Percentiles rank a stretch among this genome's conserved stretches.
phyloP scores from a whole-genome alignment of 2,329 filamentous ascomycete genomes.

The Cladobotryum mycophilum region DNA sequence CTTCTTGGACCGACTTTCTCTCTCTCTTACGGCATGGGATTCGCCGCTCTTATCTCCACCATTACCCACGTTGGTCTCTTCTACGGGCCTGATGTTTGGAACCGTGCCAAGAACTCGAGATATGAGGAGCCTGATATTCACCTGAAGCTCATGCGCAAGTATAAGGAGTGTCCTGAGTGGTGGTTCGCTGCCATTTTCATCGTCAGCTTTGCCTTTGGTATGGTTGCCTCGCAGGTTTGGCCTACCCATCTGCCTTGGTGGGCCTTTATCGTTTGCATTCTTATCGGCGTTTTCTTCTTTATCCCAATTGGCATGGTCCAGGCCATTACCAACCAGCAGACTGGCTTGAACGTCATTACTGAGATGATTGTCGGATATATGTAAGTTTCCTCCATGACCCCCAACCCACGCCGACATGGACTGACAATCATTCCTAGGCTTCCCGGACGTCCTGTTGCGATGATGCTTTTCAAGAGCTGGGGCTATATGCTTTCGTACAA shows the following conservation, averaged over 20 bases:
- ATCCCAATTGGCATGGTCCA: slow-evolving; percentile 38
- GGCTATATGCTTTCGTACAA: slow-evolving; percentile 39
- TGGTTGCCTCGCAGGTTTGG: slow-evolving; percentile 28
- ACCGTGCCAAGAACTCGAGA: slow-evolving; percentile 20
- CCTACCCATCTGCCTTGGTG: slow-evolving; percentile 36
- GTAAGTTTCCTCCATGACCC: slow-evolving; percentile 6
- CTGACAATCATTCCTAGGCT: slow-evolving; percentile 14
- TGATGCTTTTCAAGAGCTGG: slow-evolving; percentile 43
- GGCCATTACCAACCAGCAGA: slow-evolving; percentile 41
- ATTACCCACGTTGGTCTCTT: slow-evolving; percentile 46
- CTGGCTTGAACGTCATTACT: slow-evolving; percentile 40
- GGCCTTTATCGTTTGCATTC: slow-evolving; percentile 31
- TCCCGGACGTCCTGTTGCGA: slow-evolving; percentile 38
- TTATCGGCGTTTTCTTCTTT: slow-evolving; percentile 32
- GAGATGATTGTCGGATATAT: slow-evolving; percentile 43
- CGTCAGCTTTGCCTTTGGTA: slow-evolving; percentile 40
- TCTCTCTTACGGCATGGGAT: slow-evolving; percentile 48
- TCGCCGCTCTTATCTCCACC: slow-evolving; percentile 47
- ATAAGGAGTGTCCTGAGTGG: slow-evolving; percentile 47
- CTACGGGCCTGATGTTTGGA: slow-evolving; percentile 42
- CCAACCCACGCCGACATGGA: background rate
- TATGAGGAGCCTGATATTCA: slow-evolving; percentile 43
- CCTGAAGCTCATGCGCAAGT: slow-evolving; percentile 48
- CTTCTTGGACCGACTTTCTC: slow-evolving; percentile 48
- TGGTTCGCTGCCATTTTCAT: slow-evolving; percentile 45